Evolutionary conservation across 805 yeast species (phyloP), one percentile per base, ranked within the genome.

Genomic region (Diddensiella transvaalensis): DNA sequence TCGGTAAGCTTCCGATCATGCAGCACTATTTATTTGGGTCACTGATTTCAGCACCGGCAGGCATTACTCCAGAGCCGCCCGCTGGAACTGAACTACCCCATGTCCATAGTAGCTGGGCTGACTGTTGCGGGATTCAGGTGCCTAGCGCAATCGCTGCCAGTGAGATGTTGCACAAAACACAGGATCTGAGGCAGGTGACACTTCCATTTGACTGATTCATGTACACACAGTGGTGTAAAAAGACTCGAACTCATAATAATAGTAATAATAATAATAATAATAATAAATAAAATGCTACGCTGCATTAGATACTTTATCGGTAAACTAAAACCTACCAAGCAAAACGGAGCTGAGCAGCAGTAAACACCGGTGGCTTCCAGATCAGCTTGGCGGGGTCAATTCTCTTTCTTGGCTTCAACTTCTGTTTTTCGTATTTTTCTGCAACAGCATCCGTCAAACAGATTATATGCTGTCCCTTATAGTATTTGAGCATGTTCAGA

Each of bases 101-200:
- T 49, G 63, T 60, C 21, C 77, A 72, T 43, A 62, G 59, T 37
- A 81, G 87, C 2, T 93, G 96, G 96, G 98, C 96, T 5, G 98
- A 93, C 64, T 93, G 99, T 61, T 93, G 99, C 70, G 99, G 99
- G 4, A 93, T 93, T 44, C 87, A 87, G 61, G 78, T 93, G 1
- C 99, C 99, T 0, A 88, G 96, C 67, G 96, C 97, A 0, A 79
- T 89, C 48, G 98, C 96, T 0, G 99, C 96, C 0, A 76, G 82
- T 21, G 58, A 55, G 29, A 53, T 48, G 49, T 46, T 47, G 43
- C 46, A 52, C 22, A 43, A 46, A 23, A 29, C 49, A 0, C 44
- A 54, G 2, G 56, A 50, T 11, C 36, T 56, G 24, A 41, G 60
- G 21, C 44, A 39, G 11, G 49, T 54, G 3, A 26, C 32, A 13